Evolutionary conservation across 129 eudicot species (phyloP), one percentile per base, ranked within the genome.

Genomic region (Saussurea involucrata): DNA sequence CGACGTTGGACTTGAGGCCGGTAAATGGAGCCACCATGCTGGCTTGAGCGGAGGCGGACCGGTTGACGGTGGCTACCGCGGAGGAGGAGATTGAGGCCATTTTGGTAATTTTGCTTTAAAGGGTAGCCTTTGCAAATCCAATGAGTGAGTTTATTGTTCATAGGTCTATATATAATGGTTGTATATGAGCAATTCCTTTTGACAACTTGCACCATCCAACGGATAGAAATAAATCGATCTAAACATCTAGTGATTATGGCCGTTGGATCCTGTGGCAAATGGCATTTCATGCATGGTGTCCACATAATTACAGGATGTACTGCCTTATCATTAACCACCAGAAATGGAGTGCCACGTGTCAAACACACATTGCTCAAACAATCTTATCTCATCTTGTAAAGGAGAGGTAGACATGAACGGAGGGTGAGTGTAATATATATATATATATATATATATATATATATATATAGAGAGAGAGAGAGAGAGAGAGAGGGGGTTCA

Each of bases 11-110:
- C 79, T 90, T 90, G n/a, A 80, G 79, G 33, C 91, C 91, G 72
- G 86, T 74, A 88, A 87, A 87, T 2, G 91, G 84, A 37, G 89
- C 87, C 24, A 72, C 86, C 87, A 87, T 40, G 89, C 44, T 84
- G 33, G 91, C 83, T 75, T 84, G 85, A 67, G 84, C 88, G 9
- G 88, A 82, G 49, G 80, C 70, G 66, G 81, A 63, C 28, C 80
- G 69, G 85, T 60, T 86, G 27, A 78, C 79, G 10, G 87, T 44
- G 29, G 87, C 83, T 8, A 80, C 74, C 13, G 90, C 79, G 1
- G 85, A 27, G 36, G 82, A 64, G 17, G 86, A 78, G 36, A 81
- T 65, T 40, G 88, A 75, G 33, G 88, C 88, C 90, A 82, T 86
- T 63, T 20, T 79, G 11, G 8, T 68, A 8, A 18, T 40, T 36